phyloP scores from a whole-genome alignment of 2,329 filamentous ascomycete species.

The Colletotrichum sp. region DNA sequence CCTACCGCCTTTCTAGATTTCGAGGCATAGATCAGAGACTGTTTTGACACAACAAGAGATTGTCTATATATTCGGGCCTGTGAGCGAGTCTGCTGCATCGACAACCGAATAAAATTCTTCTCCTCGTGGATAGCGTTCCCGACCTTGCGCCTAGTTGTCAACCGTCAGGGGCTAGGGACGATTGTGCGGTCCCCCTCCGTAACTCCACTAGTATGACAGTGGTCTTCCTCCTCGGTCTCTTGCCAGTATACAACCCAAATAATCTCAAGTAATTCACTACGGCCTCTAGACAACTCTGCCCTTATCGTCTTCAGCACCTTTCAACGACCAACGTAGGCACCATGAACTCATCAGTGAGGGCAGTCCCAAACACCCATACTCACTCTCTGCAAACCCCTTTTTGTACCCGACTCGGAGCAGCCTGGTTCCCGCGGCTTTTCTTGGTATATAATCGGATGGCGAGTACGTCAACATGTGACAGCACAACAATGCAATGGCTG shows the following conservation, averaged over 20 bases:
- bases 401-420: background rate
- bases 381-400: too few species aligned
- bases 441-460: background rate
- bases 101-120: background rate
- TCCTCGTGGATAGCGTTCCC: too few species aligned
- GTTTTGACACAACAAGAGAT: background rate
- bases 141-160: background rate
- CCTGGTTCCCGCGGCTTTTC: background rate
- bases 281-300: background rate
- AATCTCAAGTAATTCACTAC: background rate
- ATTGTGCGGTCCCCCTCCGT: background rate
- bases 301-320: background rate
- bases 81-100: background rate
- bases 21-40: background rate
- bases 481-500: background rate
- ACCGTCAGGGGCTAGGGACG: background rate
- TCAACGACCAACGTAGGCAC: background rate
- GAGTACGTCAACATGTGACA: background rate
- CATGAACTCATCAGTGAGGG: background rate
- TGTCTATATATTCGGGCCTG: background rate
- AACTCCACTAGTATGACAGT: too few species aligned
- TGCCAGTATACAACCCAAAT: background rate
- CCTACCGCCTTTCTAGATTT: too few species aligned
- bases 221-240: background rate
- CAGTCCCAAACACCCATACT: too few species aligned